Base-by-base conservation (phyloP, 2,329 filamentous ascomycete genomes). In the Xylaria polymorpha region DNA sequence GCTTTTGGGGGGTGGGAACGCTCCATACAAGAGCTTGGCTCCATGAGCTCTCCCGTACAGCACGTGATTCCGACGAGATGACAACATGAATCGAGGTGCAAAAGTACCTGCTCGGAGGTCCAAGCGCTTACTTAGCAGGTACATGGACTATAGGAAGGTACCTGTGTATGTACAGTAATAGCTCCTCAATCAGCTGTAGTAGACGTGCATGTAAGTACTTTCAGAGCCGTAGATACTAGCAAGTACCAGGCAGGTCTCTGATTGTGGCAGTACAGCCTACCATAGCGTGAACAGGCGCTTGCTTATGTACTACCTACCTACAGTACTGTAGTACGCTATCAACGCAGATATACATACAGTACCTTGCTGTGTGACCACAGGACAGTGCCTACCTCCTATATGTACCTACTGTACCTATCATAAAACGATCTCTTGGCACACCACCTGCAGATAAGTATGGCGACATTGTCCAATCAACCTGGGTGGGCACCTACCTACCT, bases 41-140 rank as follows among this genome's bases (percentile, higher is more conserved):
- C 20, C 15, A 35, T 32, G 14, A 60, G 57, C 48, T 59, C 9
- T 56, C 29, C 32, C 12, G 7, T 55, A 20, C 41, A 29, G 62
- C 67, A 69, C 67, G 67, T 69, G 67, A 69, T 63, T 57, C 32
- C 12, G 14, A 41, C 14, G n/a, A 10, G 51, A 41, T 48, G 53
- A 56, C 50, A 9, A n/a, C n/a, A n/a, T n/a, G n/a, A n/a, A 35
- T 55, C 32, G 48, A 50, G 35, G 25, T 55, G 32, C 9, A n/a
- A 18, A 46, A 29, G 20, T 56, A 51, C 2, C 6, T 58, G 41
- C 59, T 51, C 46, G 29, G 44, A 20, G 56, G 62, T 59, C 62
- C 44, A 59, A 59, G 62, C 62, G 55, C 39, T 58, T 41, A 58
- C 37, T 15, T 56, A 53, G 25, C 50, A 35, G 43, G 15, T 15